Percentiles rank a stretch among this genome's conserved stretches.
Conservation (phyloP, 2,329 filamentous ascomycete species). For the Phyllosticta citrichinensis region DNA sequence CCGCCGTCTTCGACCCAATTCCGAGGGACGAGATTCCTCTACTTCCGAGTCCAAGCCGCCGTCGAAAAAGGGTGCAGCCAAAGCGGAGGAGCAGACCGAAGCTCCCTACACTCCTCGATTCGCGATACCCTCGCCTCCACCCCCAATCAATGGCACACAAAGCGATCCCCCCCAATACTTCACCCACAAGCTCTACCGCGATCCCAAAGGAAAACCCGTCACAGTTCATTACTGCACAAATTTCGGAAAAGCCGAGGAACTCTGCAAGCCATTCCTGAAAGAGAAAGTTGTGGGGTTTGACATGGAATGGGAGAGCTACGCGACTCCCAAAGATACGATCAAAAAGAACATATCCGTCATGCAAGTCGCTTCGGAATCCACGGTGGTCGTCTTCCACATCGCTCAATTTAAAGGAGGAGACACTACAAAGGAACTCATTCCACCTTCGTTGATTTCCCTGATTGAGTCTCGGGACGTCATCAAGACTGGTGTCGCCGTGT, state of each 20-base stretch:
- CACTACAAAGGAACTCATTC: slow-evolving; percentile 47
- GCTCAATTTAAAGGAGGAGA: slow-evolving; percentile 43
- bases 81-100: background rate
- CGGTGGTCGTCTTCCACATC: slow-evolving; percentile 73
- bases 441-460: slow-evolving; percentile 59
- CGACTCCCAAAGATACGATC: slow-evolving; percentile 37
- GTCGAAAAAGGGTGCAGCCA: background rate
- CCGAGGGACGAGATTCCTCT: background rate
- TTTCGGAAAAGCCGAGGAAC: slow-evolving; percentile 55
- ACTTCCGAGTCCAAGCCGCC: background rate
- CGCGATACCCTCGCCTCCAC: background rate
- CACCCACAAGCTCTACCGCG: slow-evolving; percentile 59
- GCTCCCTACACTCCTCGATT: background rate
- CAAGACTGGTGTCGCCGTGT: slow-evolving; percentile 70
- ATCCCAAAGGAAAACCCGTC: slow-evolving; percentile 42
- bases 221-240: slow-evolving; percentile 70
- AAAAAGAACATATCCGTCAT: slow-evolving; percentile 70
- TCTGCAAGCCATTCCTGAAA: slow-evolving; percentile 54
- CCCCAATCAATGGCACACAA: background rate
- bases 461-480: slow-evolving; percentile 60
- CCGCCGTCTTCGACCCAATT: background rate
- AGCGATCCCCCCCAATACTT: slow-evolving; percentile 39
- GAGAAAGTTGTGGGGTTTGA: slow-evolving; percentile 77
- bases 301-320: slow-evolving; percentile 64
- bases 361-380: slow-evolving; percentile 68